These are phyloP conservation scores for Boletus rex-veris DNA, from an alignment of 768 basidiomycete species.

Conservation along the genomic window DNA sequence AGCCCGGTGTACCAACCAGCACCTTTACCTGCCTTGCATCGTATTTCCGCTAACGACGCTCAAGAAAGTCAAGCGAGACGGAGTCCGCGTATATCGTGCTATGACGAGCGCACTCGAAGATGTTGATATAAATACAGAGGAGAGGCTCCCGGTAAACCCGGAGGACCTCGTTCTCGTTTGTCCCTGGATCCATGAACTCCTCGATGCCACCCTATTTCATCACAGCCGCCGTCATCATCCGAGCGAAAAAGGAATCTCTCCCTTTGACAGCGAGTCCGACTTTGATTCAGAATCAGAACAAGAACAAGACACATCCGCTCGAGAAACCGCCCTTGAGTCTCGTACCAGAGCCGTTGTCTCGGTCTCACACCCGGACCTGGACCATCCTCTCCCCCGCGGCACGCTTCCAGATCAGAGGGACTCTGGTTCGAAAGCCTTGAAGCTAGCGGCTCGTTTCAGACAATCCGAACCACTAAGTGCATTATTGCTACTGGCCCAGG, in stretches of 20 bases:
- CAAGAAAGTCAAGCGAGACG: not conserved
- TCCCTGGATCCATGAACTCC: conserved; percentile 18
- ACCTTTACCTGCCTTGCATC: conserved; percentile 18
- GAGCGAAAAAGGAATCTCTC: not conserved
- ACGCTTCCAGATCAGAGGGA: not conserved
- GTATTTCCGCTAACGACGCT: conserved; percentile 12
- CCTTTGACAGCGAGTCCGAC: not conserved
- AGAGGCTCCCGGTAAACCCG: not conserved
- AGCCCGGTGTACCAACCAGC: conserved; percentile 5
- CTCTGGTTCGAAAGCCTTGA: not conserved
- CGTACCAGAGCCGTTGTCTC: not conserved
- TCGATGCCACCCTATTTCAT: not conserved
- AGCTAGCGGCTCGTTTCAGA: conserved; percentile 10
- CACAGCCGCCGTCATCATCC: not conserved
- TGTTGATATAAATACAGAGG: conserved; percentile 4
- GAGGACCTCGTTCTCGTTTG: conserved; percentile 14
- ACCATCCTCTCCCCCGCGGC: not conserved
- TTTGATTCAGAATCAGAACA: not conserved
- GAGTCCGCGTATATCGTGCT: conserved; percentile 4
- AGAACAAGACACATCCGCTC: not conserved
- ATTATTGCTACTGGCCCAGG: conserved; percentile 6
- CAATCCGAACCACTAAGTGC: conserved; percentile 9
- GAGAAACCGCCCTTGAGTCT: not conserved
- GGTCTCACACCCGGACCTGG: not conserved
- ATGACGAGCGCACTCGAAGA: conserved; percentile 9